Conservation (phyloP, 768 basidiomycete species). For the Dacryopinax spathularia region DNA sequence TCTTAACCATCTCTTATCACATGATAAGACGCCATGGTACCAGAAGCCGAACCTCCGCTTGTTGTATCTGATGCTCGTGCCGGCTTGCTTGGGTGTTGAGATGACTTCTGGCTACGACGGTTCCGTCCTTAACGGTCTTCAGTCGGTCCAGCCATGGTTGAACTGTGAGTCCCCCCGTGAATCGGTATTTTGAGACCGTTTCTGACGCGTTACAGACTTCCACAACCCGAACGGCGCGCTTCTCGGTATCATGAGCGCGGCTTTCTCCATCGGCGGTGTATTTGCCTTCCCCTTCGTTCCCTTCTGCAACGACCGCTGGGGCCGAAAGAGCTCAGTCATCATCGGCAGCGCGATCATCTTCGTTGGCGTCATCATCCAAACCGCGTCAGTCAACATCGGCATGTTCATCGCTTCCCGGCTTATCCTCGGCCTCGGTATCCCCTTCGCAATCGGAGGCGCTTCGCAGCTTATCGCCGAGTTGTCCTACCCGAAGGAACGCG, state of each 20-base stretch:
- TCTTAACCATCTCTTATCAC: constrained; percentile 24
- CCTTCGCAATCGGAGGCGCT: constrained; percentile 6
- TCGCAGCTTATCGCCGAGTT: constrained; percentile 9
- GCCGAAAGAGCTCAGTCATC: constrained; percentile 37
- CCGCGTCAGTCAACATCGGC: constrained; percentile 30
- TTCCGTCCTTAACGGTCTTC: constrained; percentile 10
- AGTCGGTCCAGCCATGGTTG: background rate
- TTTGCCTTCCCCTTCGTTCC: constrained; percentile 41
- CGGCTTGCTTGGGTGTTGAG: constrained; percentile 47
- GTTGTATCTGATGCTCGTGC: constrained; percentile 43
- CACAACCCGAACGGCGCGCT: constrained; percentile 39
- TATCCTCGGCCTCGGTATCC: constrained; percentile 10
- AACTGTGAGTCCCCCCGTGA: background rate
- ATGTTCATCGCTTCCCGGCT: constrained; percentile 7
- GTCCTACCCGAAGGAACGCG: constrained; percentile 9
- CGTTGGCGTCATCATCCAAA: constrained; percentile 7
- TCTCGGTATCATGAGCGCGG: constrained; percentile 42
- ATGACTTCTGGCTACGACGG: constrained; percentile 42
- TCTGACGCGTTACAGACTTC: constrained; percentile 30
- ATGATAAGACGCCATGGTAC: constrained; percentile 48
- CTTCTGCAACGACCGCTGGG: constrained; percentile 35
- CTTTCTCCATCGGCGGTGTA: constrained; percentile 49
- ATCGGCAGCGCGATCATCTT: constrained; percentile 29
- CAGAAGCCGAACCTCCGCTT: constrained; percentile 42
- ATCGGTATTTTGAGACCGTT: background rate